These are phyloP conservation scores for Pleurotus sapidus DNA, from an alignment of 768 basidiomycete genomes.

Conservation along the genomic window DNA sequence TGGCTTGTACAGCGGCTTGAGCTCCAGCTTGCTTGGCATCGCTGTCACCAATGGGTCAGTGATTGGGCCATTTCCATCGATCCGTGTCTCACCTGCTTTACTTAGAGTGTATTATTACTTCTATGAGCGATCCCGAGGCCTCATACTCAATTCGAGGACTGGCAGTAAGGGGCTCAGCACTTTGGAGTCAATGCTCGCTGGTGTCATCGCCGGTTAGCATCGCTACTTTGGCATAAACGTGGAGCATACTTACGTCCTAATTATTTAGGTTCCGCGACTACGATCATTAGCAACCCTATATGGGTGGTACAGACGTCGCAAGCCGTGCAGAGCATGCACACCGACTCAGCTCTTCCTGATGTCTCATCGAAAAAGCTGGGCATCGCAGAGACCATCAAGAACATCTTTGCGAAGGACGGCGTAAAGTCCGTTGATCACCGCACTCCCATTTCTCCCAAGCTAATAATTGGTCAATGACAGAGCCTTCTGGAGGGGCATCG, in stretches of 20 bases:
- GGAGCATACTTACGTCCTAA: constrained; percentile 3
- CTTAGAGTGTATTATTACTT: constrained; percentile 90
- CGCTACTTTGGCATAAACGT: not conserved
- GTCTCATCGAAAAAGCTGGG: constrained; percentile 23
- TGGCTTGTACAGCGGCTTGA: constrained; percentile 86
- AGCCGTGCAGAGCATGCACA: constrained; percentile 58
- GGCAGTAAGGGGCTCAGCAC: constrained; percentile 75
- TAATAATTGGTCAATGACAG: not conserved
- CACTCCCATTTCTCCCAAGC: not conserved
- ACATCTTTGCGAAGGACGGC: constrained; percentile 81
- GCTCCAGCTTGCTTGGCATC: constrained; percentile 84
- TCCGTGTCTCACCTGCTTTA: not conserved
- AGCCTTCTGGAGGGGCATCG: constrained; percentile 47
- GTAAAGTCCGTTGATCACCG: constrained; percentile 59
- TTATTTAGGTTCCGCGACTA: constrained; percentile 76
- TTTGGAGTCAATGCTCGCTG: constrained; percentile 86
- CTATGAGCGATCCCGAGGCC: constrained; percentile 69
- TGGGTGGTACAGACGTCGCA: constrained; percentile 97
- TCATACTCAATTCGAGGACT: constrained; percentile 49
- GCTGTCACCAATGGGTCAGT: constrained; percentile 88
- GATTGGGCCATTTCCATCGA: not conserved
- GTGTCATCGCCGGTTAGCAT: constrained; percentile 75
- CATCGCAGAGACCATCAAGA: constrained; percentile 81
- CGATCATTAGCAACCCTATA: constrained; percentile 88
- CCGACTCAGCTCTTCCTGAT: constrained; percentile 18